Conservation (phyloP, 352 stramenopile species). For the Phytophthora citrophthora region DNA sequence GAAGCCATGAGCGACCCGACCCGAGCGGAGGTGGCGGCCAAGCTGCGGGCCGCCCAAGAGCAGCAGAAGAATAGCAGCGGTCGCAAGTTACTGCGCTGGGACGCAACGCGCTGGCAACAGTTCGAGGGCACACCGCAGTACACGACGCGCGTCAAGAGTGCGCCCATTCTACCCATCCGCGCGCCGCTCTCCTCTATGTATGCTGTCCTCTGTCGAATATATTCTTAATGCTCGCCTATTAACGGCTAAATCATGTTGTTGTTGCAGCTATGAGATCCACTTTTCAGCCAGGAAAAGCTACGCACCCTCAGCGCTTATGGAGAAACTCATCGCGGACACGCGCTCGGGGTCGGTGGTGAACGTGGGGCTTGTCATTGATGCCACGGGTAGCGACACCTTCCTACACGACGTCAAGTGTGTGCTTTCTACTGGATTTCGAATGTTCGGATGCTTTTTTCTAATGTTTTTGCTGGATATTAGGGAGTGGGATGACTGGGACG, state of each 20-base stretch:
- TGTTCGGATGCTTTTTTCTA: neutral
- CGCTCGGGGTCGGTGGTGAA: constrained; percentile 68
- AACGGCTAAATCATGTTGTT: neutral
- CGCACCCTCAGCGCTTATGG: constrained; percentile 78
- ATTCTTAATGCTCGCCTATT: neutral
- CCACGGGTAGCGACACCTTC: constrained; percentile 70
- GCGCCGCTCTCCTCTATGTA: constrained; percentile 82
- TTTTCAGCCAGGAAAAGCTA: constrained; percentile 66
- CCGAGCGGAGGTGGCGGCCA: constrained; percentile 46
- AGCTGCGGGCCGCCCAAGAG: constrained; percentile 42
- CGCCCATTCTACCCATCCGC: constrained; percentile 79
- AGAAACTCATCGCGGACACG: constrained; percentile 76
- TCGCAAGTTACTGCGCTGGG: constrained; percentile 78
- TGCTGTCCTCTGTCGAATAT: constrained; percentile 4
- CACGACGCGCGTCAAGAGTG: constrained; percentile 54
- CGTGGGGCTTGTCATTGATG: constrained; percentile 82
- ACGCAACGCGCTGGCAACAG: constrained; percentile 61
- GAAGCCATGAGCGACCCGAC: constrained; percentile 34
- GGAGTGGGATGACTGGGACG: constrained; percentile 90
- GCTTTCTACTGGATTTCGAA: constrained; percentile 1
- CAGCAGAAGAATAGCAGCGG: constrained; percentile 19
- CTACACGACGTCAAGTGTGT: constrained; percentile 80
- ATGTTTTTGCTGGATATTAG: constrained; percentile 36
- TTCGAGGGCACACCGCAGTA: constrained; percentile 69
- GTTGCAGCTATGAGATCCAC: constrained; percentile 82